Percentiles rank a stretch among this genome's conserved stretches.
Conservation (phyloP, 176 grass and related monocot species). For the sorghum (Sorghum bicolor) region DNA sequence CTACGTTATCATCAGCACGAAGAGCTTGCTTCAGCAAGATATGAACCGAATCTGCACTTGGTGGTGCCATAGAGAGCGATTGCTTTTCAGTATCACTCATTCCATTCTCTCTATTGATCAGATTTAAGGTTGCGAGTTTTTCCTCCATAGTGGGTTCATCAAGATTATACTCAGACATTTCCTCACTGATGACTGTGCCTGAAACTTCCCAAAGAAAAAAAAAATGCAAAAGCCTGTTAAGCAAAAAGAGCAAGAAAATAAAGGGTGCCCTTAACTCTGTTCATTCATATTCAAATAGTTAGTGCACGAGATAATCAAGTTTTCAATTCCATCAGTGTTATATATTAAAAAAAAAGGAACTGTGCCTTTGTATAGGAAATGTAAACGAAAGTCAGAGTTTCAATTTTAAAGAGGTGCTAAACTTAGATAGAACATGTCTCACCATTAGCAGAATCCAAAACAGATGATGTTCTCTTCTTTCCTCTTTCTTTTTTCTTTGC, state of each 20-base stretch:
- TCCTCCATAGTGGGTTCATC: constrained; percentile 86
- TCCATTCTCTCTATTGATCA: constrained; percentile 37
- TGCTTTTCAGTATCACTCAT: constrained; percentile 36
- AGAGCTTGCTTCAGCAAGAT: constrained; percentile 96
- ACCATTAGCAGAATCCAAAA: constrained; percentile 50
- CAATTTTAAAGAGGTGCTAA: neutral
- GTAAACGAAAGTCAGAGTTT: constrained; percentile 6
- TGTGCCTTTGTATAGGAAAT: neutral
- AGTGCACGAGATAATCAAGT: neutral
- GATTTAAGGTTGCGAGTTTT: constrained; percentile 64
- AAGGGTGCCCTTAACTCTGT: neutral
- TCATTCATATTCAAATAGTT: constrained; percentile 12
- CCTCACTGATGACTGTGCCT: constrained; percentile 36
- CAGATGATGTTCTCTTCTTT: constrained; percentile 63
- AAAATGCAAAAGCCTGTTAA: constrained; percentile 11
- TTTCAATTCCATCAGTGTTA: neutral
- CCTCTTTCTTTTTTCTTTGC: constrained; percentile 9
- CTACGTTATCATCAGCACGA: constrained; percentile 70
- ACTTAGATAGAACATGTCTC: constrained; percentile 20
- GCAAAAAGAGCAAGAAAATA: constrained; percentile 3
- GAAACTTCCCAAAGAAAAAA: constrained; percentile 8
- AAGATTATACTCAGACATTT: constrained; percentile 42
- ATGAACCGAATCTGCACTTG: constrained; percentile 89
- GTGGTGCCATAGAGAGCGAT: constrained; percentile 45
- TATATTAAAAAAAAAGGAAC: neutral